These are phyloP conservation scores for Orbilia brochopaga DNA, from an alignment of 2,329 filamentous ascomycete genomes.

Conservation along the genomic window DNA sequence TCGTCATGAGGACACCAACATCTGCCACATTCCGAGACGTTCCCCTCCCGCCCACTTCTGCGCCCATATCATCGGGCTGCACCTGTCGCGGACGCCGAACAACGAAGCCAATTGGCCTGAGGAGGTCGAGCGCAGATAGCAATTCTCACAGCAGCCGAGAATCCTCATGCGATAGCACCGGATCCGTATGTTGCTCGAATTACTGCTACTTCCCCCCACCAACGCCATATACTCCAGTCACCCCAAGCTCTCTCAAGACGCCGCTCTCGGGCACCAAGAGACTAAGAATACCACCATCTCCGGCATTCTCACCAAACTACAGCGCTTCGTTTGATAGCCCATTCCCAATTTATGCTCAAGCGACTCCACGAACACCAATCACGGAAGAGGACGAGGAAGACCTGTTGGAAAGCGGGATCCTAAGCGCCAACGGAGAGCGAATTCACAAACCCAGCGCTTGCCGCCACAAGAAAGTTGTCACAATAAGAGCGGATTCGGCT, in stretches of 20 bases:
- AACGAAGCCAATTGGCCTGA: constrained; percentile 56
- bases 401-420: constrained; percentile 58
- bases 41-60: constrained; percentile 59
- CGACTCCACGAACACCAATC: constrained; percentile 72
- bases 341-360: constrained; percentile 65
- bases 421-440: constrained; percentile 59
- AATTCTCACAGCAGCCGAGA: constrained; percentile 58
- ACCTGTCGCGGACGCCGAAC: constrained; percentile 61
- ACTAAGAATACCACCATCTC: constrained; percentile 78
- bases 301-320: constrained; percentile 65
- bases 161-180: constrained; percentile 62
- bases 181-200: constrained; percentile 63
- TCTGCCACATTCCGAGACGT: constrained; percentile 63
- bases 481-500: constrained; percentile 90
- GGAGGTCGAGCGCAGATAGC: constrained; percentile 55
- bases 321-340: constrained; percentile 68
- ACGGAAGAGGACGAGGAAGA: constrained; percentile 71
- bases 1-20: constrained; percentile 72
- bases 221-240: constrained; percentile 65
- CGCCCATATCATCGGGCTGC: constrained; percentile 57
- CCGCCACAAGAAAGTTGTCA: constrained; percentile 66
- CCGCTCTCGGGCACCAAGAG: constrained; percentile 66
- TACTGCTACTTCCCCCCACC: constrained; percentile 64
- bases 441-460: constrained; percentile 68
- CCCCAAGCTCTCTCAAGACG: constrained; percentile 67